phyloP scores from a whole-genome alignment of 2,329 filamentous ascomycete species.

The Pseudogymnoascus sp. region DNA sequence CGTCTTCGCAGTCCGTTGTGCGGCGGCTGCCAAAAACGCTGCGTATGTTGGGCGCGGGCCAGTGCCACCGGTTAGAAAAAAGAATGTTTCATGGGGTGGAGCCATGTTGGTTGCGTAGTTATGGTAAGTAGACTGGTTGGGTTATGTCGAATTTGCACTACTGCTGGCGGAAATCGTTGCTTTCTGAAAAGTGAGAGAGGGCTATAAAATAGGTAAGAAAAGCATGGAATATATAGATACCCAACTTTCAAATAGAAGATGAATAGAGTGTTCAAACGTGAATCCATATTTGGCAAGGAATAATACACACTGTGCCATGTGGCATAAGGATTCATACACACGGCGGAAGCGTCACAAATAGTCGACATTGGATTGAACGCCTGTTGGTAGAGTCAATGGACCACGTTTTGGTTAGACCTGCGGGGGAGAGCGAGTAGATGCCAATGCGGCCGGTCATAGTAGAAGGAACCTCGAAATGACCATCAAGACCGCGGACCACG shows the following conservation, averaged over 20 bases:
- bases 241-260: not conserved
- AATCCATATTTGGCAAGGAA: not conserved
- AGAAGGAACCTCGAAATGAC: constrained; percentile 30
- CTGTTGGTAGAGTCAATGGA: too few species aligned
- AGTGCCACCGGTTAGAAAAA: not conserved
- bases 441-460: constrained; percentile 22
- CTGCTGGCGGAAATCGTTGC: not conserved
- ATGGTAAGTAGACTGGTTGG: not conserved
- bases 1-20: not conserved
- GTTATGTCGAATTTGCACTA: not conserved
- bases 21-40: not conserved
- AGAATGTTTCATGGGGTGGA: not conserved
- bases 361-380: too few species aligned
- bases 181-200: not conserved
- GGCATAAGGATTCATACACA: not conserved
- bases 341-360: not conserved
- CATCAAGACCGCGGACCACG: constrained; percentile 26
- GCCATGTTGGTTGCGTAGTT: not conserved
- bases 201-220: not conserved
- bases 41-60: not conserved
- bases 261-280: not conserved
- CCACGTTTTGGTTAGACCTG: constrained; percentile 15
- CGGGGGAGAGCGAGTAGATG: constrained; percentile 20
- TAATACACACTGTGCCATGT: not conserved
- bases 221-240: not conserved